Conservation (phyloP, 83 land plant genomes). For the Picea engelmannii region DNA sequence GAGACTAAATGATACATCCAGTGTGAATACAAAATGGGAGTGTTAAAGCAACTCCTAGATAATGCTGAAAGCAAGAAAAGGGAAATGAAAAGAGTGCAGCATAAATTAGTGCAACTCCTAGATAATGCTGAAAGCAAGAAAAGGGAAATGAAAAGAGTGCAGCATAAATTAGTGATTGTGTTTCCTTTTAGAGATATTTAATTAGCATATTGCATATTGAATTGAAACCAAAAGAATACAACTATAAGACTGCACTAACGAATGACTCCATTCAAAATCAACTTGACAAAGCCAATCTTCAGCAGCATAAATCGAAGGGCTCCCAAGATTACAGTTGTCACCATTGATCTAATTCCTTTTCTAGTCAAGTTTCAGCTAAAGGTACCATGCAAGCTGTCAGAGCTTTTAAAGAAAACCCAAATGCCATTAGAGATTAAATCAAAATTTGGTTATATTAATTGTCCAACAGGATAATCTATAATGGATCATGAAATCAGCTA, state of each 20-base stretch:
- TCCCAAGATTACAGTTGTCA: neutral
- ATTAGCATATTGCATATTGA: no score
- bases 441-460: neutral
- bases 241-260: constrained; percentile 3
- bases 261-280: neutral
- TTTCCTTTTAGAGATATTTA: no score
- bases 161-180: no score
- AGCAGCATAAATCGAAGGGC: neutral
- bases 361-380: neutral
- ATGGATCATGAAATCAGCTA: neutral
- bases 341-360: neutral
- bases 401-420: neutral
- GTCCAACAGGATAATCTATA: neutral
- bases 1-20: no score
- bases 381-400: neutral
- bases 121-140: no score
- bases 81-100: no score
- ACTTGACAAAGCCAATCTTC: neutral
- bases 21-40: no score
- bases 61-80: no score
- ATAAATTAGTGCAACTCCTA: no score
- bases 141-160: no score
- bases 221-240: no score
- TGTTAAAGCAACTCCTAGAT: no score
- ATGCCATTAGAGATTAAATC: neutral